Evolutionary conservation across 768 basidiomycete species (phyloP), one percentile per base, ranked within the genome.

Genomic region (Kwoniella mangroviensis): DNA sequence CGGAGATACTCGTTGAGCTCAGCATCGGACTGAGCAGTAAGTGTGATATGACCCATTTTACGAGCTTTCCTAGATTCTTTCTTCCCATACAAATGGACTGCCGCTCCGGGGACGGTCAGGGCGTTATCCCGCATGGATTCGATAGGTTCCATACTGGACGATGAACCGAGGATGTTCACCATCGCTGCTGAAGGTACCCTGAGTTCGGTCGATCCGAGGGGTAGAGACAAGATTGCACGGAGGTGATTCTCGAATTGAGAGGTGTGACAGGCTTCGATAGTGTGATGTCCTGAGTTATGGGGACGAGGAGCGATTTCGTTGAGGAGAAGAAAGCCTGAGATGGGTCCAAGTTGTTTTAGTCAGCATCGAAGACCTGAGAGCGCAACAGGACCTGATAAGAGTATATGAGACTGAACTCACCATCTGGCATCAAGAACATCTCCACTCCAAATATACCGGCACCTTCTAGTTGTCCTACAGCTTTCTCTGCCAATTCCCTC

Each of bases 271-370:
- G 96, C 94, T 84, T 98, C 97, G 79, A 98, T 98, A 34, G 95
- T 97, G 83, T 98, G 96, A 82, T 99, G 97, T 0, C 96, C 97
- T 10, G 95, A 98, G 84, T 98, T 99, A 82, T 99, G 97, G 1
- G 97, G 96, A 19, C 97, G 88, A 13, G 97, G 97, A 0, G 97
- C 97, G 70, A 99, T 96, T 85, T 99, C 97, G 83, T 99, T 99
- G 72, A 99, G 88, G 68, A 89, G 89, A 1, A 98, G 87, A 0
- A 86, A 82, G 13, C 91, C 94, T 95, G 73, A 52, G 4, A 24
- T n/a, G 57, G 13, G n/a, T 15, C 7, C 12, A 4, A 59, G 40
- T 59, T 11, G n/a, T 34, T 5, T 34, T 34, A 34, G 34, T 34
- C 34, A 3, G 34, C 6, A 34, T 34, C 6, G 3, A 26, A 34